Evolutionary conservation across 306 rosid species (phyloP), one percentile per base, ranked within the genome.

Genomic region (Neltuma alba): DNA sequence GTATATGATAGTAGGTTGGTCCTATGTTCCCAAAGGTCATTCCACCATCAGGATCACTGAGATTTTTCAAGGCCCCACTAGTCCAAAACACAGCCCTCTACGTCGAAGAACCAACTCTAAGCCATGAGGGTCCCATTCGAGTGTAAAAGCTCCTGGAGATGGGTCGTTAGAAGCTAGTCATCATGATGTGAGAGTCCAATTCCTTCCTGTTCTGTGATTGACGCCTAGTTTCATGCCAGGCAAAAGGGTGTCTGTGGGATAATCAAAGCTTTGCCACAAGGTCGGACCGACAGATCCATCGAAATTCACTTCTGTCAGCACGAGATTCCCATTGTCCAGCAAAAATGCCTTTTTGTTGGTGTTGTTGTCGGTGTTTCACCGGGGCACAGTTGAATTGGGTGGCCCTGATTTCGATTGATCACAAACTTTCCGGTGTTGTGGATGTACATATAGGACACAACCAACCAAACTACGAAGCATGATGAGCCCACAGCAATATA

Each of bases 201-300:
- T 66, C 72, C 18, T 66, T 13, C 50, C 50, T n/a, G 50, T 37
- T 66, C 9, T 66, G 1, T 38, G 50, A 21, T 66, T 38, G 10
- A 21, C 20, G 5, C 72, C 72, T 4, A 66, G 28, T 38, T 38
- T 66, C 72, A 66, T 66, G 28, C 16, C 48, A 2, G 48, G 33
- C 10, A 66, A 37, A 20, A 66, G 72, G 10, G 72, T 37, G 20
- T 66, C 50, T 1, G 50, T 9, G 72, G 50, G 72, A 38, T 33
- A 66, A 37, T 66, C 72, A 21, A 66, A 66, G 31, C 72, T 66
- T 20, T 66, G 33, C 72, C 72, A 66, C 72, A 66, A 21, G 50
- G 9, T 38, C 18, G 30, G 6, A 1, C 33, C 33, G 1, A 2
- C 18, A 65, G 71, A 65, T 10, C 45, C 48, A 37, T 65, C 9